Percentiles rank a stretch among this genome's conserved stretches.
Conservation (phyloP, 176 grass and related monocot species). For the Oryza punctata region DNA sequence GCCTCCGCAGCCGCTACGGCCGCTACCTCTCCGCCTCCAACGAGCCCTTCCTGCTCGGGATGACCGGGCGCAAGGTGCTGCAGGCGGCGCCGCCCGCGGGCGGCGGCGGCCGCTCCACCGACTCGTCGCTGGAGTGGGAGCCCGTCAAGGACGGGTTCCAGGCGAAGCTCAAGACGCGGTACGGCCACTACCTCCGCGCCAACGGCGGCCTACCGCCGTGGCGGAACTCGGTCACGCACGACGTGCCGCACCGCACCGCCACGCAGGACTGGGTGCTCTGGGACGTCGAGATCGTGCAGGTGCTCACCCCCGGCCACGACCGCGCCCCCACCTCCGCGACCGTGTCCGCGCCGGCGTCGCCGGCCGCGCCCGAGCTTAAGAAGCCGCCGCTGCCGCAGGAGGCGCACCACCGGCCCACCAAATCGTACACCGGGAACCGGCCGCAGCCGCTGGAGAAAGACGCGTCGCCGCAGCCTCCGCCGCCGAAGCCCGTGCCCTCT, state of each 20-base stretch:
- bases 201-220: conserved; percentile 77
- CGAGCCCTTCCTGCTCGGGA: conserved; percentile 71
- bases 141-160: conserved; percentile 71
- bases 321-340: not conserved
- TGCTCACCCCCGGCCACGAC: conserved; percentile 39
- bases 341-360: not conserved
- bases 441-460: not conserved
- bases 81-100: conserved; percentile 42
- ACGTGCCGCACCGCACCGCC: conserved; percentile 65
- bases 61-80: conserved; percentile 72
- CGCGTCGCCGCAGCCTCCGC: conserved; percentile 23
- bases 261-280: conserved; percentile 94
- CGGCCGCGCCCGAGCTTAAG: conserved; percentile 32
- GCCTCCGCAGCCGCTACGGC: conserved; percentile 63
- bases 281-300: conserved; percentile 88
- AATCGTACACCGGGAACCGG: not conserved
- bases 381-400: conserved; percentile 11
- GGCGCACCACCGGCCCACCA: conserved; percentile 34
- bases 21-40: conserved; percentile 79
- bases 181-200: conserved; percentile 63
- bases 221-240: conserved; percentile 87
- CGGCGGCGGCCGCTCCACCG: conserved; percentile 25
- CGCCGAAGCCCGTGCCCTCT: not conserved
- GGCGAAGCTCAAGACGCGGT: conserved; percentile 57
- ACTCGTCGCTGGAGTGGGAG: conserved; percentile 79